Evolutionary conservation across 1,284 basidiomycete genomes (phyloP), one percentile per base, ranked within the genome.

Genomic region (Moesziomyces antarcticus): DNA sequence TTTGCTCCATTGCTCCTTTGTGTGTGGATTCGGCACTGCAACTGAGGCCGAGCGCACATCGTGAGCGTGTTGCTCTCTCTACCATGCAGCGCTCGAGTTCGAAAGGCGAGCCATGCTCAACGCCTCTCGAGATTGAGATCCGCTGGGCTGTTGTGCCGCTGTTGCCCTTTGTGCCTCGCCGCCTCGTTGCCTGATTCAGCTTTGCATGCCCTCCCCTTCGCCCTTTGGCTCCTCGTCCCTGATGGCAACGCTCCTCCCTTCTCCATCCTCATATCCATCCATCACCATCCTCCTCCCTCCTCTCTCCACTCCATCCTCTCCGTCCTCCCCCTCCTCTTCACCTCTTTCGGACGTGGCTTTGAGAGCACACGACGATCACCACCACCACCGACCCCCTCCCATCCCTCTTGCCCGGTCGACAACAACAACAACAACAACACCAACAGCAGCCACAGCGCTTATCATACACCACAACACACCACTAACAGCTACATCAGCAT

Each of bases 401-500:
- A 42, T 44, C 51, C 51, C 51, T 52, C 35, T 22, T 43, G 50
- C 24, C 13, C 13, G 16, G 49, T 41, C 27, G 4, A 45, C 46
- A 41, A 37, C 43, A 33, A 9, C 30, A 30, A 10, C 24, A 30
- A 43, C 52, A 8, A 45, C 53, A 37, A 48, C 54, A 53, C 20
- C 14, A 45, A 44, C 37, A 16, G 35, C 35, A 42, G 27, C 27
- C 30, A 44, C 37, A 48, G 40, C 56, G 40, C 48, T 50, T 42
- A 40, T 50, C 20, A 45, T 11, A 25, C 25, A 45, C 5, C 21
- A n/a, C 44, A 21, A 10, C 44, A 21, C 44, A 46, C 30, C 48
- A 62, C 47, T n/a, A 50, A 54, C 61, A 61, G 68, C 68, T 64
- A 49, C 55, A 42, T 57, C 61, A 70, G 61, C 61, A 70, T 65